Percentiles rank a stretch among this genome's conserved stretches.
Evolutionary conservation across 129 eudicot genomes (phyloP).

Genomic region (Pittosporum tobira): DNA sequence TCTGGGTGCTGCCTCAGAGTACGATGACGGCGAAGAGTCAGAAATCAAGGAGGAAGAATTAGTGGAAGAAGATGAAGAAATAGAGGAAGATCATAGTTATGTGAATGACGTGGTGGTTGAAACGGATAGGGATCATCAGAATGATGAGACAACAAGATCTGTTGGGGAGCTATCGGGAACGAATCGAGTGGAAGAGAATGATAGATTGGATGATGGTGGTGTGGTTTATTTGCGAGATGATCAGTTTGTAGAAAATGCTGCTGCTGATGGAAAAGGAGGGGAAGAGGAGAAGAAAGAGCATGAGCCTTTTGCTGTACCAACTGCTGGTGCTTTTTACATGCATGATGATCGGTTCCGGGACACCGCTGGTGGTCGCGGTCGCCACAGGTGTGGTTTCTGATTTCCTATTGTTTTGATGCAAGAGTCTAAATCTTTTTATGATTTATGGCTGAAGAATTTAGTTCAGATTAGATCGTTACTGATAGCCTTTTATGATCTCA

Average conservation of each 20-base stretch:
- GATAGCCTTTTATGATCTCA: too few relatives aligned
- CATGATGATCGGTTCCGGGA: constrained; percentile 88
- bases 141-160: too few relatives aligned
- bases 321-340: constrained; percentile 96
- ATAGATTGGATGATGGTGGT: constrained; percentile 21
- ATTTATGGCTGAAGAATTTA: too few relatives aligned
- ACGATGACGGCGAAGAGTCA: constrained; percentile 33
- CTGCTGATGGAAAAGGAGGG: constrained; percentile 16
- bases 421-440: too few relatives aligned
- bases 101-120: constrained; percentile 11
- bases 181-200: constrained; percentile 12
- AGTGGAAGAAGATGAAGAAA: constrained; percentile 34
- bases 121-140: constrained; percentile 18
- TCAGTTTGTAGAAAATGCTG: constrained; percentile 17
- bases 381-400: constrained; percentile 41
- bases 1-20: constrained; percentile 78
- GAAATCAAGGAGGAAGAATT: constrained; percentile 15
- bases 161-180: not conserved
- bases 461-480: too few relatives aligned
- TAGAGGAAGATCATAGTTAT: constrained; percentile 14
- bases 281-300: constrained; percentile 70
- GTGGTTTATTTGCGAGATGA: constrained; percentile 16
- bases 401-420: not conserved
- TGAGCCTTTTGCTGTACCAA: constrained; percentile 88
- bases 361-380: constrained; percentile 64